Percentiles rank a stretch among this genome's conserved stretches.
These are phyloP conservation scores for Agarophyton chilense DNA, from an alignment of 23 red algal species.

Conservation along the genomic window DNA sequence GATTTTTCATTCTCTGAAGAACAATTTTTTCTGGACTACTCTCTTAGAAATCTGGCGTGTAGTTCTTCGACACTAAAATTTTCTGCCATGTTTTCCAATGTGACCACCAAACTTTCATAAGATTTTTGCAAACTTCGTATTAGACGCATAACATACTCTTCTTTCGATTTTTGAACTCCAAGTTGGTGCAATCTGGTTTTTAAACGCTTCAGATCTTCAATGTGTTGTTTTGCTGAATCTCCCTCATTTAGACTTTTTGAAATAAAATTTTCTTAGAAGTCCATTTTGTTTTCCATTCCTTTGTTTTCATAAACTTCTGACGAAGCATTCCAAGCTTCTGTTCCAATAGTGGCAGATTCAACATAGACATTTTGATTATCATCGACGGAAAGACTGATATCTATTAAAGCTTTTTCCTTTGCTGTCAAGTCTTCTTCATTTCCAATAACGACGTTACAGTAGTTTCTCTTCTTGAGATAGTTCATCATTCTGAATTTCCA, in stretches of 20 bases:
- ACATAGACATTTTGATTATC: neutral
- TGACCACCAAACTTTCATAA: neutral
- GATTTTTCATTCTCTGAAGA: neutral
- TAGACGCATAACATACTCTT: neutral
- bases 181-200: neutral
- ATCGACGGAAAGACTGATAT: neutral
- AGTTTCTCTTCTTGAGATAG: neutral
- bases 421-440: neutral
- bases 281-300: neutral
- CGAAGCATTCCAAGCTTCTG: neutral
- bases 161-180: neutral
- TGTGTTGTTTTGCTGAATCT: neutral
- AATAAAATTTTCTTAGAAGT: neutral
- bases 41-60: neutral
- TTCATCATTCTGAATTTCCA: neutral
- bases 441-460: neutral
- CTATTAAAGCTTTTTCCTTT: neutral
- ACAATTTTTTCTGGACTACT: conserved; percentile 7
- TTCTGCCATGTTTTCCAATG: neutral
- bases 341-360: neutral
- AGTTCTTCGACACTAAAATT: neutral
- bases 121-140: neutral
- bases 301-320: conserved; percentile 1
- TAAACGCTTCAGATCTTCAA: neutral
- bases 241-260: neutral